phyloP scores from a whole-genome alignment of 129 eudicot species.

The Erigeron canadensis region DNA sequence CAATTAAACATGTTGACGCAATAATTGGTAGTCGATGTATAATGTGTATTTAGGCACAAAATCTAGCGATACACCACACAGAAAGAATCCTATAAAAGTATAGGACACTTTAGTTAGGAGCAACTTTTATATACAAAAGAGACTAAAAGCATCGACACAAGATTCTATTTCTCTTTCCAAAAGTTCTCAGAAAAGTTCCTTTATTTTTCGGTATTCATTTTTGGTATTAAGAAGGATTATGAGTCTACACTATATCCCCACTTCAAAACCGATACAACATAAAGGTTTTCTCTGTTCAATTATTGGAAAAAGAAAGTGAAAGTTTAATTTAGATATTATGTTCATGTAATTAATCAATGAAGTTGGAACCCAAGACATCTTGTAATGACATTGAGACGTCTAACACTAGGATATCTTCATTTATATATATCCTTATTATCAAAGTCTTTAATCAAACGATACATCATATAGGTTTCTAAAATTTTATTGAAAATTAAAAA shows the following conservation, averaged over 20 bases:
- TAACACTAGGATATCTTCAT: too few species aligned
- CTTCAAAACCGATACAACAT: too few species aligned
- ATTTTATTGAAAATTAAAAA: too few species aligned
- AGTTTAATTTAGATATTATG: too few species aligned
- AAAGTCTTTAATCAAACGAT: too few species aligned
- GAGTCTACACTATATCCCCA: background rate
- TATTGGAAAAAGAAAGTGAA: too few species aligned
- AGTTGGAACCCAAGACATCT: too few species aligned
- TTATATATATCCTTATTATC: too few species aligned
- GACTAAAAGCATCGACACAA: constrained; percentile 20
- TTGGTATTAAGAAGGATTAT: background rate
- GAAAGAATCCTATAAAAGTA: constrained; percentile 32
- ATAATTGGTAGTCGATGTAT: constrained; percentile 1
- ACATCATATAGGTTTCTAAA: too few species aligned
- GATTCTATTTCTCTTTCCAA: constrained; percentile 31
- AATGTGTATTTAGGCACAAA: background rate
- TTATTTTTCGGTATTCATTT: background rate
- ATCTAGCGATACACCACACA: constrained; percentile 28
- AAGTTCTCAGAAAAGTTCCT: constrained; percentile 17
- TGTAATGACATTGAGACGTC: too few species aligned
- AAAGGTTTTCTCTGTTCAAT: too few species aligned
- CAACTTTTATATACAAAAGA: constrained; percentile 31
- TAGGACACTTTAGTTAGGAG: constrained; percentile 27
- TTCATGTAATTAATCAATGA: too few species aligned
- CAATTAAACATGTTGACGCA: background rate